Evolutionary conservation across 257 asterid species (phyloP).

Genomic region (Solanum ossicruentum): DNA sequence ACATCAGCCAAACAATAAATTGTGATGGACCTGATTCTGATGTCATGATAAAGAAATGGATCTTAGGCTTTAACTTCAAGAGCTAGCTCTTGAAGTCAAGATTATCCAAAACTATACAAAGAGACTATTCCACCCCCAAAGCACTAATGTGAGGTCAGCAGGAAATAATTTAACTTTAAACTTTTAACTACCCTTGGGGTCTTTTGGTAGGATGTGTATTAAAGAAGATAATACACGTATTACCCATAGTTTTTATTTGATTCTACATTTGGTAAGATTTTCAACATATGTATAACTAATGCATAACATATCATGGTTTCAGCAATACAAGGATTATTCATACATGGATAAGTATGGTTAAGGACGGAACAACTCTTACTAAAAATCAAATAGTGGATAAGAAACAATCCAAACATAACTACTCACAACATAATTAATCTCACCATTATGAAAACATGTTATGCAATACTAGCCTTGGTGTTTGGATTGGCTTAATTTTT

Average conservation of each 20-base stretch:
- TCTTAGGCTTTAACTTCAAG: neutral
- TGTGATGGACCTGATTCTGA: neutral
- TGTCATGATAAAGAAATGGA: neutral
- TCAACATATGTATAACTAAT: neutral
- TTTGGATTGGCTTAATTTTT: no score
- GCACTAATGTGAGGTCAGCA: neutral
- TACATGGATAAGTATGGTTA: neutral
- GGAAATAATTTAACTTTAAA: neutral
- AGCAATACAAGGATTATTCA: neutral
- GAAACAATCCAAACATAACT: neutral
- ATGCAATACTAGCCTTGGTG: neutral
- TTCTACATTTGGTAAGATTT: neutral
- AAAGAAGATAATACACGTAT: no score
- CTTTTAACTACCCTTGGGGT: neutral
- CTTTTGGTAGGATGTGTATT: no score
- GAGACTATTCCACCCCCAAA: neutral
- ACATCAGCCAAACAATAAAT: neutral
- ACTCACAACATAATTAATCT: neutral
- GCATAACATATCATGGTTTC: neutral
- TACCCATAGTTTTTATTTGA: neutral
- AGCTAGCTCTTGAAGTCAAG: neutral
- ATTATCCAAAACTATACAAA: neutral
- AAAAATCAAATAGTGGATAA: neutral
- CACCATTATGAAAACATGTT: neutral
- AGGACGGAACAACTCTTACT: no score